Evolutionary conservation across 2,329 filamentous ascomycete genomes (phyloP), one percentile per base, ranked within the genome.

Genomic region (Ascochyta rabiei): DNA sequence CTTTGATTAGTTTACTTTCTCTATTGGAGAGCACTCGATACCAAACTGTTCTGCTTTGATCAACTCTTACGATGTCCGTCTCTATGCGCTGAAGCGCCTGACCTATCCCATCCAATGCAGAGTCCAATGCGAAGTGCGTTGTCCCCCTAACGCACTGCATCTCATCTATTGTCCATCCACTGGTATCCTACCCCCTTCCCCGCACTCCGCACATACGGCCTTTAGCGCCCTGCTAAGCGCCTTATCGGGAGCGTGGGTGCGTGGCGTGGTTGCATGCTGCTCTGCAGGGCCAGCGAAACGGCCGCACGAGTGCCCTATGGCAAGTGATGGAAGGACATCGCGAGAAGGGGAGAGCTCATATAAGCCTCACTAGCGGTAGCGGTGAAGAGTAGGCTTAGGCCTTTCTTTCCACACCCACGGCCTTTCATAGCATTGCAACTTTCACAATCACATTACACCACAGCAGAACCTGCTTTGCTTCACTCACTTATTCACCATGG

Each of bases 111-210:
- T 16, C 15, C 5, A 26, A 41, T 46, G 40, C 49, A 50, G 31
- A 46, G 66, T 65, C 58, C 64, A 67, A 68, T 69, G 58, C 60
- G 64, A 60, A 70, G 64, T 73, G 70, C 57, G 68, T 64, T 71
- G 68, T 65, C 61, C 57, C 55, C 53, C 55, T 57, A 59, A 60
- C 64, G 48, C 57, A 50, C 56, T 58, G 57, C 65, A 59, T 37
- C 56, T 49, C 39, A 46, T 46, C 18, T 50, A 47, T 26, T 41
- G 28, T 42, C 41, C 41, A 35, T 43, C 60, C 64, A 62, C 37
- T 66, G 52, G 55, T 44, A 64, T 43, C 21, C 19, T 35, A 42
- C 19, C 58, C 53, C 19, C 40, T 59, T 63, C 62, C 60, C 61
- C 63, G 59, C 61, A 53, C 48, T 52, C 52, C 60, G 53, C 56